Evolutionary conservation across 1,139 yeast genomes (phyloP).

Genomic region (Kodamaea plutei): DNA sequence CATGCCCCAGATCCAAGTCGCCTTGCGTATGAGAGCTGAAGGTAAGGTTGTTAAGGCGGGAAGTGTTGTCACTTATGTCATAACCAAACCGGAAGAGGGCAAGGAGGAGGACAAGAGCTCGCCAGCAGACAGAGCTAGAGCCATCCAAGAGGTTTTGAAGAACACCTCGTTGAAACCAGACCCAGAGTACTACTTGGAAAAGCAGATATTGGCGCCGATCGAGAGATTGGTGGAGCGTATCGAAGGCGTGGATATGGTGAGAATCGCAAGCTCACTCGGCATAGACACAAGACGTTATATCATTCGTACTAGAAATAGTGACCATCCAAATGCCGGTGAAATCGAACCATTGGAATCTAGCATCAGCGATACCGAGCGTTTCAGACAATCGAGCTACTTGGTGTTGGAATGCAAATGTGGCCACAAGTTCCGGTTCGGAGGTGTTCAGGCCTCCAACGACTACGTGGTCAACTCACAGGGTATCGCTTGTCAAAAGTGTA

Average conservation of each 20-base stretch:
- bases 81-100: conserved; percentile 44
- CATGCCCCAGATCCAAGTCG: conserved; percentile 95
- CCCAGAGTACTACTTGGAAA: conserved; percentile 72
- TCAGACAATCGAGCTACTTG: conserved; percentile 58
- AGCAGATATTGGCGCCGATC: conserved; percentile 88
- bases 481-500: conserved; percentile 64
- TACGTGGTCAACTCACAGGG: conserved; percentile 66
- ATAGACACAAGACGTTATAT: conserved; percentile 67
- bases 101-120: conserved; percentile 29
- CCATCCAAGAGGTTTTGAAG: conserved; percentile 67
- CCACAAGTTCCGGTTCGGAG: conserved; percentile 61
- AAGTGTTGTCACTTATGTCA: conserved; percentile 83
- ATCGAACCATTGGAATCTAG: conserved; percentile 78
- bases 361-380: conserved; percentile 78
- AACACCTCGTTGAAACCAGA: conserved; percentile 62
- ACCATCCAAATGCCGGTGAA: conserved; percentile 30
- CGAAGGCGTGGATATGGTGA: conserved; percentile 79
- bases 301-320: conserved; percentile 36
- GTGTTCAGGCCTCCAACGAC: conserved; percentile 59
- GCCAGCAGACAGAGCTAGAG: conserved; percentile 75
- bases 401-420: conserved; percentile 64
- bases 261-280: conserved; percentile 75
- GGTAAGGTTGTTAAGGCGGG: conserved; percentile 90
- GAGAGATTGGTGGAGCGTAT: conserved; percentile 82
- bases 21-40: conserved; percentile 67